phyloP scores from a whole-genome alignment of 768 basidiomycete species.

The Suillus placidus region DNA sequence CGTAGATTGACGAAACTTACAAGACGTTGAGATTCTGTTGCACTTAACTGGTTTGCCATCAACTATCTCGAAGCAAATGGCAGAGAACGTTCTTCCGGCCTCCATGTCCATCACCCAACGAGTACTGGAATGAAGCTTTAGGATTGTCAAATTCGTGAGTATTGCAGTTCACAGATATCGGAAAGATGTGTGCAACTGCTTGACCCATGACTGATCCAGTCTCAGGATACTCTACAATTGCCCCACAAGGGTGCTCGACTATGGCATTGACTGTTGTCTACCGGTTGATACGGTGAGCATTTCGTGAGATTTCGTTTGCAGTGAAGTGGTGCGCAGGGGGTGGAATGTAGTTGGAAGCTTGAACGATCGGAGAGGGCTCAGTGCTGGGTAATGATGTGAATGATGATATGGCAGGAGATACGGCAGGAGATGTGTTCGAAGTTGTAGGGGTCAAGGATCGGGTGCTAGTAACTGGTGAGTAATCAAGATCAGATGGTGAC shows the following conservation, averaged over 20 bases:
- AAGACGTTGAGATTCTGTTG: background rate
- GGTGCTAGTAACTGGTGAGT: constrained; percentile 1
- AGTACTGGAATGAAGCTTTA: background rate
- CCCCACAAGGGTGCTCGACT: background rate
- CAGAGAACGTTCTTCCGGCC: background rate
- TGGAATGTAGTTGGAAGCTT: background rate
- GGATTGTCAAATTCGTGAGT: background rate
- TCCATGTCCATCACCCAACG: background rate
- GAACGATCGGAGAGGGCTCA: background rate
- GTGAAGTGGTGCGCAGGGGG: background rate
- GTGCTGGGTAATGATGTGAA: background rate
- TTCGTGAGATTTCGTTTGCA: background rate
- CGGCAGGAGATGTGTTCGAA: background rate
- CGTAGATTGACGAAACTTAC: background rate
- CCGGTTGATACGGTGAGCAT: background rate
- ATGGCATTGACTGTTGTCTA: background rate
- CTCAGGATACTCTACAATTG: background rate
- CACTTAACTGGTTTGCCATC: background rate
- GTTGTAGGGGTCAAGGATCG: constrained; percentile 1
- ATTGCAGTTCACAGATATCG: background rate
- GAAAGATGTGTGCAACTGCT: background rate
- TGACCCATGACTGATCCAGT: constrained; percentile 1
- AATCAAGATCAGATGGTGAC: background rate
- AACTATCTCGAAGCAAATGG: background rate
- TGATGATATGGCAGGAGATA: too few species aligned